Evolutionary conservation across 2,329 filamentous ascomycete genomes (phyloP), one percentile per base, ranked within the genome.

Genomic region (Aotearoamyces nothofagi): DNA sequence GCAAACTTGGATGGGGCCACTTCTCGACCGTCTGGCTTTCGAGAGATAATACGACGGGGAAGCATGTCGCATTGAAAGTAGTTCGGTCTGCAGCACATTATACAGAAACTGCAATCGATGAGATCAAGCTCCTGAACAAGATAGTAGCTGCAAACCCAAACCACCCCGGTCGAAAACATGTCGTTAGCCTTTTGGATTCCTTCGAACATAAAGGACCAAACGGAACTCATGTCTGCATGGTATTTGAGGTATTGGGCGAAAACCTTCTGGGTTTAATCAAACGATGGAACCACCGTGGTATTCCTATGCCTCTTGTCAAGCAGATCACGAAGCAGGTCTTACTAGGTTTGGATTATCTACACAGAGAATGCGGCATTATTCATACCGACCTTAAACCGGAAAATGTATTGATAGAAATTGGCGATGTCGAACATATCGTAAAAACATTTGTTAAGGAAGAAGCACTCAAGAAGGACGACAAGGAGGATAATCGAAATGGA

Each of bases 291-390:
- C 90, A 96, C 54, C 72, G 90, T 35, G 90, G 90, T 27, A 96
- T 98, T 33, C 90, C 90, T 24, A 92, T 93, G 76, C 71, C 82
- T 10, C 66, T 98, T 9, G 90, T 96, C 51, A 94, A 94, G 63
- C 90, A 96, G 54, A 98, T 98, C 55, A 92, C 90, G 16, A 96
- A 96, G 56, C 90, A 98, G 58, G 90, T 96, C 7, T 66, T 98
- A 26, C 70, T 98, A 15, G 90, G 90, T 22, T 65, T 98, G 38
- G 90, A 98, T 55, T 96, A 96, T 52, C 68, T 98, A 22, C 90
- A 98, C 54, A 76, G 90, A 45, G 87, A 98, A 57, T 98, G 90
- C 56, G 90, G 90, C 49, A 96, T 98, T 57, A 94, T 98, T 48
- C 90, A 98, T 56, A 96, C 90, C 35, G 87, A 94, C 51, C 60